Percentiles rank a stretch among this genome's conserved stretches.
Conservation (phyloP, 352 stramenopile genomes). For the Phytophthora boehmeriae region DNA sequence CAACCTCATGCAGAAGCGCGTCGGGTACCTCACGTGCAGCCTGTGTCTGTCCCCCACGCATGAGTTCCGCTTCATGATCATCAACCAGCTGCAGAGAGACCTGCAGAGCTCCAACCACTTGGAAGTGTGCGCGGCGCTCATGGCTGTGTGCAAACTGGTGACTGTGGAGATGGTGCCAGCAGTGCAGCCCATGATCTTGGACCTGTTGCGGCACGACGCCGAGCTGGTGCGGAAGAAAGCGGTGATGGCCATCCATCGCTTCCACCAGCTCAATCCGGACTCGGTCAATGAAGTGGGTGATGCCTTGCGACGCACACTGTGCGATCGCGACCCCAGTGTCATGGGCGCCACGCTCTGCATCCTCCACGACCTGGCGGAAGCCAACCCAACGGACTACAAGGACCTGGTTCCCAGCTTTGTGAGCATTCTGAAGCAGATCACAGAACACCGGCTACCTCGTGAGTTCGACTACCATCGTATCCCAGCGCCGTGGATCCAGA, state of each 20-base stretch:
- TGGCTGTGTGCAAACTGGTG: slow-evolving; percentile 96
- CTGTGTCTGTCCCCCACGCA: slow-evolving; percentile 97
- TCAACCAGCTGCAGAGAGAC: slow-evolving; percentile 99
- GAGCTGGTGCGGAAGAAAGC: slow-evolving; percentile 99
- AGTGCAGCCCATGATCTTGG: slow-evolving; percentile 94
- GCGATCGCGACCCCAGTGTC: slow-evolving; percentile 98
- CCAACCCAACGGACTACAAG: slow-evolving; percentile 95
- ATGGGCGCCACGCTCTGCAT: slow-evolving; percentile 97
- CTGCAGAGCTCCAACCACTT: slow-evolving; percentile 91
- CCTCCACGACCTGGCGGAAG: slow-evolving; percentile 92
- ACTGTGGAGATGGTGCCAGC: slow-evolving; percentile 99
- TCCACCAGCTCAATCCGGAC: slow-evolving; percentile 98
- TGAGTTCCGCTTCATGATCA: slow-evolving; percentile 99
- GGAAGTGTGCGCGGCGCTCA: slow-evolving; percentile 96
- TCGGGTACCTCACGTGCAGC: slow-evolving; percentile 95
- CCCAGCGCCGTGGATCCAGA: slow-evolving; percentile 99
- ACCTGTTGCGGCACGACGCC: slow-evolving; percentile 95
- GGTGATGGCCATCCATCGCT: slow-evolving; percentile 98
- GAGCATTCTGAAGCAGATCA: slow-evolving; percentile 99
- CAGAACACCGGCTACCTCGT: slow-evolving; percentile 97
- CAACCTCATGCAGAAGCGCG: slow-evolving; percentile 98
- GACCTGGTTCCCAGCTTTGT: slow-evolving; percentile 99
- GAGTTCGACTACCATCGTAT: slow-evolving; percentile 99
- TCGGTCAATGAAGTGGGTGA: slow-evolving; percentile 90
- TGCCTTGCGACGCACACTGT: slow-evolving; percentile 95